Base-by-base conservation (phyloP, 2,329 filamentous ascomycete species). In the Exophiala dermatitidis region DNA sequence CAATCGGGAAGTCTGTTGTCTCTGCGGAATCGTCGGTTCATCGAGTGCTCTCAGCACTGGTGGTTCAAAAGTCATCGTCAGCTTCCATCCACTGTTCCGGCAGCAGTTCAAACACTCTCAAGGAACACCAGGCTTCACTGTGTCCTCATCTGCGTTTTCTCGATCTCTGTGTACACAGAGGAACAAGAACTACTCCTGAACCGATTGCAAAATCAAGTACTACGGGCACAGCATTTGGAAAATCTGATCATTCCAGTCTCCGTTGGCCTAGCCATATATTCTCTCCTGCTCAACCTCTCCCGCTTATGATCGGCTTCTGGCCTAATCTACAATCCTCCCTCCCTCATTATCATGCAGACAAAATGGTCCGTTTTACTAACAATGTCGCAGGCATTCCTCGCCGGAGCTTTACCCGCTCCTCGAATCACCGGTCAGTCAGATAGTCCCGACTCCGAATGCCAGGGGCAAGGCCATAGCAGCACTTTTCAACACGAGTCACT, bases 1-100 rank as follows among this genome's bases (percentile, higher is more conserved):
- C 46, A 32, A 59, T 51, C 2, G 30, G 57, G 57, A 57, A 59
- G 46, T 57, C 37, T 59, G 54, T 59, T 59, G 47, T 58, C 37
- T 29, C 48, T 46, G 33, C 19, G 19, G 4, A 12, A 28, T 43
- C 19, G 8, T 46, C 33, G 31, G 40, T 36, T 40, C 33, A 10
- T 10, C 42, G 19, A 19, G 19, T 10, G 12, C 29, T 30, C 12
- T 19, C 36, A 34, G 29, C 9, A 40, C 19, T 8, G 19, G n/a
- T 31, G 37, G 34, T 43, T 32, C 28, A 31, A 33, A 45, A 26
- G 5, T 12, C 19, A n/a, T n/a, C 41, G 19, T 43, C 41, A 43
- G 41, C 41, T 28, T 28, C 41, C 41, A 5, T 43, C 41, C 8
- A 43, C 9, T 34, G 33, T 34, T 34, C 33, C 33, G 5, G 33